Base-by-base conservation (phyloP, 2,329 filamentous ascomycete species). In the Cladosporium sp. region DNA sequence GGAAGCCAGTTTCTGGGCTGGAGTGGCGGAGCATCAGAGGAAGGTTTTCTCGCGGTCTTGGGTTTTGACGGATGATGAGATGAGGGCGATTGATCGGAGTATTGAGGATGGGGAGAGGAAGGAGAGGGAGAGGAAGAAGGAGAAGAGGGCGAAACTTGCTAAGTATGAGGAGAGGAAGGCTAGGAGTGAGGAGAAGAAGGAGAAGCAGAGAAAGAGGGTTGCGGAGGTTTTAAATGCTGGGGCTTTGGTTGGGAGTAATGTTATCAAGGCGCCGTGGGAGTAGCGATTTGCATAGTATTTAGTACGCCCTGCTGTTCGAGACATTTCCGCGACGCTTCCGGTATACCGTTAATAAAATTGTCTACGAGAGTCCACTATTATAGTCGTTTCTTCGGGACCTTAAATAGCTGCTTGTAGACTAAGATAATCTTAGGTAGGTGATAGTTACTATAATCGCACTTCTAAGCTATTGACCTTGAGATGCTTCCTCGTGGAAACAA, bases 1-100 rank as follows among this genome's bases (percentile, higher is more conserved):
- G 22, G 82, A 84, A 59, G 72, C 75, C 42, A 61, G 62, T 7
- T 77, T 77, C 27, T 78, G 81, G 72, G 67, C 70, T 1, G 73
- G 78, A 54, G 70, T 73, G 15, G 70, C 73, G 3, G 62, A 69
- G 22, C 80, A 76, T 59, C 70, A 76, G 38, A 60, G 70, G 8
- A 66, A 73, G 11, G 69, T 80, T 1, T 67, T 84, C 18, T 68
- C 67, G 3, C 66, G 65, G 46, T 78, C 79, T 2, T 84, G 82
- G 81, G 58, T 68, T 3, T 54, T 85, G 38, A 67, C 61, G 0
- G 59, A 65, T 0, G 62, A 65, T 22, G 70, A 80, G 53, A 63
- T 74, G 38, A 68, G 65, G 49, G 61, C 57, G 41, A 65, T 81
- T 15, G 71, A 66, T 64, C 47, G 65, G 55, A 38, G 63, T 67